These are phyloP conservation scores for Aspergillus neoniger DNA, from an alignment of 2,329 filamentous ascomycete genomes.

Conservation along the genomic window DNA sequence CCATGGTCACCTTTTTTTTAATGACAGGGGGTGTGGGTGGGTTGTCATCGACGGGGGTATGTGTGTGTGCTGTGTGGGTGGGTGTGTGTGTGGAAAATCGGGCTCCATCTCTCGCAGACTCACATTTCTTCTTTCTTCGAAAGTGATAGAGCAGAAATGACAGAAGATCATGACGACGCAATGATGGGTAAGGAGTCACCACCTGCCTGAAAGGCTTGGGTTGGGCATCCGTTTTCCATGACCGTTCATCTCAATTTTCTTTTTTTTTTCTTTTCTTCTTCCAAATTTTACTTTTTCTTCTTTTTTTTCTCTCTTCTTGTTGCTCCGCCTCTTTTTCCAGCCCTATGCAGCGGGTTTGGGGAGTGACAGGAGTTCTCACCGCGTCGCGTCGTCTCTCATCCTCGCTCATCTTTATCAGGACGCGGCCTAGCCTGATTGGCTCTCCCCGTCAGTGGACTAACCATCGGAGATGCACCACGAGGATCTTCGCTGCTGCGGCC, in stretches of 20 bases:
- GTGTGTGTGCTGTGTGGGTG: neutral
- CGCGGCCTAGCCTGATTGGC: slow-evolving; percentile 3
- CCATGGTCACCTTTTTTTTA: neutral
- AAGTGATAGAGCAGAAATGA: neutral
- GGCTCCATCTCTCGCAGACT: neutral
- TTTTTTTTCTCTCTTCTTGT: neutral
- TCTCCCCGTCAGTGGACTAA: neutral
- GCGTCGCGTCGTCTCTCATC: neutral
- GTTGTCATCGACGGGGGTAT: neutral
- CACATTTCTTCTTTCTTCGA: neutral
- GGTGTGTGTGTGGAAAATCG: neutral
- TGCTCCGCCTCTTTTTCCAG: neutral
- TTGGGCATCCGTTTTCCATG: slow-evolving; percentile 4
- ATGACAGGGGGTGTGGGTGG: neutral
- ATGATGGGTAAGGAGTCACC: neutral
- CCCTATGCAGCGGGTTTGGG: slow-evolving; percentile 1
- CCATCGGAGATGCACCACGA: neutral
- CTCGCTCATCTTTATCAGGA: slow-evolving; percentile 3
- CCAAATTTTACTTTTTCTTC: neutral
- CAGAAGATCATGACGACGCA: slow-evolving; percentile 7
- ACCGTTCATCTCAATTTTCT: neutral
- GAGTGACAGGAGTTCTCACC: neutral
- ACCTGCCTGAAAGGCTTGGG: neutral
- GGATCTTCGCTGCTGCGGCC: slow-evolving; percentile 5
- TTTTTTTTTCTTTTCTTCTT: neutral